Conservation (phyloP, 202 grass and related monocot genomes). For the Setaria italica region DNA sequence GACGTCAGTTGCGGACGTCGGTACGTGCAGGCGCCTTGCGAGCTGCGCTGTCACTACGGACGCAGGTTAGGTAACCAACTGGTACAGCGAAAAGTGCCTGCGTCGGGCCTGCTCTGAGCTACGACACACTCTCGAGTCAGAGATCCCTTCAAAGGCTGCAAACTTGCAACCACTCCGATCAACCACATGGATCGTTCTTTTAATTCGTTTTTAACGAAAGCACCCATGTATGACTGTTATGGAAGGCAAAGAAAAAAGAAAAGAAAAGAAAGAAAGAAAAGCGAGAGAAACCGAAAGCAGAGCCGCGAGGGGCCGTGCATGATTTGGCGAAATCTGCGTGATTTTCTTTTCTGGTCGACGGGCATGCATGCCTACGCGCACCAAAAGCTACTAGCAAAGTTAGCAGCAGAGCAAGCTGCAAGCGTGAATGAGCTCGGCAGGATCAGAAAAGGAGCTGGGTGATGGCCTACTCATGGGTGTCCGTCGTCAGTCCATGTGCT, state of each 20-base stretch:
- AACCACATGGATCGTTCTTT: not conserved
- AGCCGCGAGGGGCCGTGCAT: not conserved
- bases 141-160: not conserved
- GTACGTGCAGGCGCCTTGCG: not conserved
- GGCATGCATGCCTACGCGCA: not conserved
- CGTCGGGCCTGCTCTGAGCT: not conserved
- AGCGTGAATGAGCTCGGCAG: not conserved
- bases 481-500: conserved; percentile 37
- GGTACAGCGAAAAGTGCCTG: conserved; percentile 15
- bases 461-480: not conserved
- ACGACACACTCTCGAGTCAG: not conserved
- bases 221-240: not conserved
- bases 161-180: not conserved
- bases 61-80: not conserved
- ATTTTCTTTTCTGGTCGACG: not conserved
- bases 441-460: not conserved
- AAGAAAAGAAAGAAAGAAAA: not conserved
- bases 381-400: not conserved
- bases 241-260: not conserved
- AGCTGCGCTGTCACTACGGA: not conserved
- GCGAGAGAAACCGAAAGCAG: not conserved
- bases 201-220: not conserved
- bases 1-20: not conserved
- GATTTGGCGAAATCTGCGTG: not conserved
- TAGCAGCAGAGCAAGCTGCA: not conserved